Base-by-base conservation (phyloP, 345 rosid species). In the Cardiospermum halicacabum region DNA sequence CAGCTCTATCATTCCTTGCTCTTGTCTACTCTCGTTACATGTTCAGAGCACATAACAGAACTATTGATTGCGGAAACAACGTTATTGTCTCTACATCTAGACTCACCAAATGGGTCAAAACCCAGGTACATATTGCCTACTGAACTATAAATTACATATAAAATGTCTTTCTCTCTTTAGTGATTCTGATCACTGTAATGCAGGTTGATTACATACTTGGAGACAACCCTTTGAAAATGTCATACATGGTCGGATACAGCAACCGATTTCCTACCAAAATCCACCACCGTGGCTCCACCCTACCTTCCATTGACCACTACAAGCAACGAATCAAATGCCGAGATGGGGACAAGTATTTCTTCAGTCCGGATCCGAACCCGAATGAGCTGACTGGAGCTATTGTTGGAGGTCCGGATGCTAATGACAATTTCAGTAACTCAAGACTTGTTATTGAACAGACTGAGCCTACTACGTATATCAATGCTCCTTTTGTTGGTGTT, bases 331-430 rank as follows among this genome's bases (percentile, higher is more conserved):
- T 85, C 12, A 56, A 62, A 5, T 76, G 85, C 70, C 25, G 74
- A 53, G 80, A 65, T 1, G 86, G 86, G 18, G 64, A 69, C 11
- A 16, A 26, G 22, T 89, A 89, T 84, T 85, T 53, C 66, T 58
- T 66, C 49, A 66, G 56, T 57, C 63, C 69, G 28, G 56, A 65
- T 0, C 77, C 81, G 0, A 85, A 91, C 74, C 91, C 88, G 10
- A 83, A 85, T 72, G 75, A 83, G 11, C 63, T 88, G 53, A 69
- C 65, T 2, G 91, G 96, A 53, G 93, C 89, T 25, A 36, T 88
- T 18, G 88, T 91, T 9, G 85, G 93, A 22, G 91, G 97, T 27
- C 89, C 91, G 7, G 85, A 86, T 68, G 72, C 71, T 13, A 77
- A 81, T 36, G 96, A 91, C 59, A 53, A 49, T 25, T 85, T 71